Base-by-base conservation (phyloP, 1,284 basidiomycete genomes). In the Rhodotorula sp. region DNA sequence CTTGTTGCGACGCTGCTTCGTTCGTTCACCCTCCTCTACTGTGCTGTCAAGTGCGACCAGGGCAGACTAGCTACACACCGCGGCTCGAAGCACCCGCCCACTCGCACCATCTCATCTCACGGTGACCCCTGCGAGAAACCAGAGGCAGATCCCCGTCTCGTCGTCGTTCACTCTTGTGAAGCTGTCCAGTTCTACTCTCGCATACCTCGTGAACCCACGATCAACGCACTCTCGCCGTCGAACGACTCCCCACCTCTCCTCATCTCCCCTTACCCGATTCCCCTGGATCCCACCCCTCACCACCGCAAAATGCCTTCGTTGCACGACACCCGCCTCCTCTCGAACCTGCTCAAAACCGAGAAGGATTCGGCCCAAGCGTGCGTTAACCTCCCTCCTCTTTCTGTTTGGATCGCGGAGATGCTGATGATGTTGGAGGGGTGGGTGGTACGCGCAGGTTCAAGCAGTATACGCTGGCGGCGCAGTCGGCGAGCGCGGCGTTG, bases 321-420 rank as follows among this genome's bases (percentile, higher is more conserved):
- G n/a, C 71, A 75, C 55, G 80, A 81, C 64, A 78, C 79, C n/a
- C 75, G 81, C 34, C 76, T 82, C 64, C 77, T 82, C 54, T 72
- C 76, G 59, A 81, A 79, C 71, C 74, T 82, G 32, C 78, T 82
- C 77, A 81, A 81, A 69, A 71, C 77, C 8, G 81, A 82, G 71
- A 80, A 80, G 72, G 74, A 76, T 56, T 72, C 80, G 2, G 36
- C 61, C 2, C 36, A 55, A 10, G 72, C 74, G 74, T 73, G 22
- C 59, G 74, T 64, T 19, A 76, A 48, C 60, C 69, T 19, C 62
- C 74, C 76, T 66, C 9, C 70, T 76, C 17, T n/a, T 39, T 29
- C 34, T 6, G 10, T 13, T 20, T 19, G 48, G 22, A 9, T 22
- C n/a, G 7, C 32, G 39, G 30, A 19, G 22, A 13, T 4, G 22